A percentile compares a stretch with the other conserved stretches of the same genome.
Evolutionary conservation across 306 rosid genomes (phyloP).

Genomic region (Cicer bijugum): DNA sequence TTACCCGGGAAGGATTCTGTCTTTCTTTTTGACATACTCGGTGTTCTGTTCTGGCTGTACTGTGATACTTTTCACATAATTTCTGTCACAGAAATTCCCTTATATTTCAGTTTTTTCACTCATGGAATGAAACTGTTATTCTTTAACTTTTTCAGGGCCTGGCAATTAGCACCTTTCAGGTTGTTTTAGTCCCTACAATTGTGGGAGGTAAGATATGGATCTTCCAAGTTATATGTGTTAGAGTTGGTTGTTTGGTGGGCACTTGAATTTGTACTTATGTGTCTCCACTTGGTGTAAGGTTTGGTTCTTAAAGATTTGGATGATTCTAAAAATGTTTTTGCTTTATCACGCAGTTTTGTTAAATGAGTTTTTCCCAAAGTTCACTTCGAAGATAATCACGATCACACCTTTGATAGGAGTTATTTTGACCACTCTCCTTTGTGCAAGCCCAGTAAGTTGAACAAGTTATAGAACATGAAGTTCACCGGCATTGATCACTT

Average conservation of each 20-base stretch:
- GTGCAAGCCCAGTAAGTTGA: slow-evolving; percentile 88
- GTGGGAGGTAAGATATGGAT: slow-evolving; percentile 79
- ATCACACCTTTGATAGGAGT: slow-evolving; percentile 89
- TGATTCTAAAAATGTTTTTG: slow-evolving; percentile 37
- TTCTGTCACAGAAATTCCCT: slow-evolving; percentile 28
- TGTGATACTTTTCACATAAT: slow-evolving; percentile 3
- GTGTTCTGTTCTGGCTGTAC: not conserved
- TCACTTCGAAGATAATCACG: slow-evolving; percentile 81
- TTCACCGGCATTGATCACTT: not conserved
- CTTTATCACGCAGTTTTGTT: slow-evolving; percentile 73
- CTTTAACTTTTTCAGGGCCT: slow-evolving; percentile 66
- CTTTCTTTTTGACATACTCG: slow-evolving; percentile 3
- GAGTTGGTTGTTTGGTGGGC: slow-evolving; percentile 33
- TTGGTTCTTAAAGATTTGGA: slow-evolving; percentile 20
- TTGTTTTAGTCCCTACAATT: slow-evolving; percentile 85
- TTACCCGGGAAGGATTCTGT: slow-evolving; percentile 5
- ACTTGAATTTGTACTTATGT: slow-evolving; percentile 1
- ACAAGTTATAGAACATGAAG: slow-evolving; percentile 8
- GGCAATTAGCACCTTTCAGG: slow-evolving; percentile 94
- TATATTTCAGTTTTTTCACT: slow-evolving; percentile 36
- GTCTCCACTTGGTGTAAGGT: slow-evolving; percentile 31
- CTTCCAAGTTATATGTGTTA: slow-evolving; percentile 9
- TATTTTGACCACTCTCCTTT: slow-evolving; percentile 84
- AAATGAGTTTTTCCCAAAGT: slow-evolving; percentile 90
- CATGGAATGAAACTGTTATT: slow-evolving; percentile 7